Evolutionary conservation across 169 alveolate species (phyloP), one percentile per base, ranked within the genome.

Genomic region (Babesia caballi): DNA sequence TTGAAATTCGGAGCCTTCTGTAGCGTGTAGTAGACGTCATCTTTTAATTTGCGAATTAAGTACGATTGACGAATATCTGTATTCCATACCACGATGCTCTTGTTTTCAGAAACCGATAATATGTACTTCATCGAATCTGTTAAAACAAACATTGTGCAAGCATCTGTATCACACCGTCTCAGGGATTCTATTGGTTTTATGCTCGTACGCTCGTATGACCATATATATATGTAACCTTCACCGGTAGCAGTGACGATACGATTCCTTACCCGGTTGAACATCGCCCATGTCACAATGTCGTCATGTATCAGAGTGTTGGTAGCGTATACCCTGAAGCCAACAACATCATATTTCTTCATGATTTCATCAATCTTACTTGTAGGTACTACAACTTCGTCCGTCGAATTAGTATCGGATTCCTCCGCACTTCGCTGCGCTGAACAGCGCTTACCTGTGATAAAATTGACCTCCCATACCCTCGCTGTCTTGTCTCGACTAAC

Each of bases 251-350:
- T 93, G 3, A 95, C 96, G 41, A 94, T 94, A 8, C 93, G 70
- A 53, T 94, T 96, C 51, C 86, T 61, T 41, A 87, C 87, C 7
- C 94, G 95, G 72, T 95, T 98, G 84, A 97, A 97, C 7, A 94
- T 60, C 7, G 97, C 98, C 96, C 98, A 97, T 77, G 96, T 97
- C 0, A 97, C 98, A n/a, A 98, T 99, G 69, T 94, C 91, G 51
- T 95, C 97, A 77, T 97, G 99, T 83, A 93, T 97, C 60, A 96
- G 81, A 42, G 94, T 94, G 56, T 69, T 81, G 3, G 84, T 46
- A n/a, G n/a, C n/a, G n/a, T n/a, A n/a, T n/a, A n/a, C n/a, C n/a
- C n/a, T n/a, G 25, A 81, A 54, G 21, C 46, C 33, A 12, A 47
- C 28, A 28, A 54, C 38, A 21, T 52, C 68, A 14, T n/a, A 1